Percentiles rank a stretch among this genome's conserved stretches.
phyloP scores from a whole-genome alignment of 169 alveolate species.

The Plasmodium vivax region DNA sequence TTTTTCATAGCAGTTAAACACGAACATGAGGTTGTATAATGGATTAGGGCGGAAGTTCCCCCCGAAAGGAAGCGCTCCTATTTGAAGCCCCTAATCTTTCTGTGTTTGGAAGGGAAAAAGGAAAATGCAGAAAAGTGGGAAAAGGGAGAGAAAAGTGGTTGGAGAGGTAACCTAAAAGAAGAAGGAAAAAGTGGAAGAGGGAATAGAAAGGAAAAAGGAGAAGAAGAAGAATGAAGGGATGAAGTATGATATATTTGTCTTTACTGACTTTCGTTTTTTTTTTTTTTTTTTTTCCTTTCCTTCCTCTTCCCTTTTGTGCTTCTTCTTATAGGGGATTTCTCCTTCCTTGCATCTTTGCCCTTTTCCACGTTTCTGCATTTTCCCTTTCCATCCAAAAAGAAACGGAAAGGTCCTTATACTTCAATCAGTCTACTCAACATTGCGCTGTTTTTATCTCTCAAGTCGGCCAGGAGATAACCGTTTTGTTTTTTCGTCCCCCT shows the following conservation, averaged over 20 bases:
- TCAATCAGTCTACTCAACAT: constrained; percentile 57
- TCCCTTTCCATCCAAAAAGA: constrained; percentile 2
- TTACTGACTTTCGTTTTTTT: neutral
- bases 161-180: neutral
- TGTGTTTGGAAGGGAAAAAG: constrained; percentile 2
- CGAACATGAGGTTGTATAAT: constrained; percentile 62
- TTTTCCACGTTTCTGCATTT: too few relatives aligned
- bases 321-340: neutral
- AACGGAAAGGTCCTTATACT: constrained; percentile 53
- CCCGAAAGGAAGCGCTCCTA: constrained; percentile 7
- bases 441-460: constrained; percentile 72
- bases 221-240: neutral
- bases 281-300: neutral
- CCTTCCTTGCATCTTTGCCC: neutral
- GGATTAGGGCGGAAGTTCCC: constrained; percentile 49
- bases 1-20: constrained; percentile 34
- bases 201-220: neutral
- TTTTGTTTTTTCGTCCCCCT: neutral
- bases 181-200: neutral
- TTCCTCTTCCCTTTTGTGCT: neutral
- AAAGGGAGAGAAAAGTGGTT: neutral
- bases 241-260: neutral
- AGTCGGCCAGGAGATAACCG: constrained; percentile 67
- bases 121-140: neutral
- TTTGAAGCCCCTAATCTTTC: constrained; percentile 47